Evolutionary conservation across 768 basidiomycete genomes (phyloP), one percentile per base, ranked within the genome.

Genomic region (Paxillus rubicundulus): DNA sequence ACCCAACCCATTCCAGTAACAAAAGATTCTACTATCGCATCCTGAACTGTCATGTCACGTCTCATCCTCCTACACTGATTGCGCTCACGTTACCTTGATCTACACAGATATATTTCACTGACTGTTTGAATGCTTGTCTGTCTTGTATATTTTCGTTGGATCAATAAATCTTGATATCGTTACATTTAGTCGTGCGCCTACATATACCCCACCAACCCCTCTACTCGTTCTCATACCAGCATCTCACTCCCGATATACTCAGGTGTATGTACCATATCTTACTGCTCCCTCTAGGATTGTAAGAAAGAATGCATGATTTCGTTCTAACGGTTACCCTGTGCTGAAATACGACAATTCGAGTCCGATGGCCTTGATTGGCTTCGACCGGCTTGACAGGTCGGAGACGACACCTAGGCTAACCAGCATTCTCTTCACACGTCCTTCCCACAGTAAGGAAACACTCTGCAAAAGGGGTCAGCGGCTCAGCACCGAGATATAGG

Each of bases 341-440:
- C 88, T 89, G 64, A 95, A 97, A 68, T 95, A 97, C 34, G 93
- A 91, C 38, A 98, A 75, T 67, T 98, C 94, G n/a, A 98, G 74
- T 5, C 94, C 94, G 38, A 98, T 79, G 10, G 89, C 85, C 66
- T 85, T 86, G 56, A 98, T 92, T 9, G 94, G 94, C 66, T 87
- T 91, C 45, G 86, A 80, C 40, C 90, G 78, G 62, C 83, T 89
- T 2, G 89, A 83, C 13, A 98, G 77, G 67, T 98, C 92, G 3
- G 92, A 92, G n/a, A 93, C 81, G 14, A 97, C 84, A 5, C 96
- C 96, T 27, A 96, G 68, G 57, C 93, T 89, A 56, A 98, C 83
- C 8, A 98, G 74, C 76, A 94, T 86, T 60, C 93, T 92, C 47
- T 86, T 82, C 61, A 98, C 69, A 18, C 95, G 84, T 13, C 95